A percentile compares a stretch with the other conserved stretches of the same genome.
Evolutionary conservation across 176 grass and related monocot species (phyloP).

Genomic region (Carex scoparia): DNA sequence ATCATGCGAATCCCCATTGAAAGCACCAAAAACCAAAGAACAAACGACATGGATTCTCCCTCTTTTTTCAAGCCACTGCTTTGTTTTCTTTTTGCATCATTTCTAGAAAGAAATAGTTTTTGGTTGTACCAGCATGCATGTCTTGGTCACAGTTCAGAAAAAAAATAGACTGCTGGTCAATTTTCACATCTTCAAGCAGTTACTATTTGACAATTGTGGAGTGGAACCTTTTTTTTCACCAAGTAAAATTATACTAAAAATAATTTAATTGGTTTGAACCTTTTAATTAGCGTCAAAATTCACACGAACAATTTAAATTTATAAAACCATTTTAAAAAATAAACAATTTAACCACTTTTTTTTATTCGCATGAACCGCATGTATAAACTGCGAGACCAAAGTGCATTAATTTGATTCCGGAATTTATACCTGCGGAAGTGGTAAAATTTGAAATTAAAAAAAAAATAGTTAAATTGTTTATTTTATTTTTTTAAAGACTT

Average conservation of each 20-base stretch:
- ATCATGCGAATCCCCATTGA: constrained; percentile 2
- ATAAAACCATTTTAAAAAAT: no score
- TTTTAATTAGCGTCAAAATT: no score
- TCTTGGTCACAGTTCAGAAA: not conserved
- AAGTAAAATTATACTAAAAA: not conserved
- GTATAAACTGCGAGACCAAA: no score
- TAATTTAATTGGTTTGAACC: no score
- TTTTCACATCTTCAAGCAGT: not conserved
- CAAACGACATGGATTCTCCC: not conserved
- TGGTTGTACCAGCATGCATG: not conserved
- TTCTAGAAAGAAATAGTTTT: not conserved
- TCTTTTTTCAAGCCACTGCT: not conserved
- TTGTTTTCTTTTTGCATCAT: not conserved
- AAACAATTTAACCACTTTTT: no score
- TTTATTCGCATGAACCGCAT: no score
- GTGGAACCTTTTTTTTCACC: not conserved
- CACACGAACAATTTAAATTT: no score
- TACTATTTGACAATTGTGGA: constrained; percentile 6
- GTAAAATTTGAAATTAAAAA: no score
- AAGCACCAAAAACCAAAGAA: constrained; percentile 19
- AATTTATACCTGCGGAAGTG: no score
- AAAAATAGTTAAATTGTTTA: no score
- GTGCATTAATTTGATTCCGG: no score
- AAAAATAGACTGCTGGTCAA: not conserved
- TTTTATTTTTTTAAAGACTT: no score